Percentiles rank a stretch among this genome's conserved stretches.
phyloP scores from a whole-genome alignment of 2,329 filamentous ascomycete genomes.

The Colletotrichum costaricense region DNA sequence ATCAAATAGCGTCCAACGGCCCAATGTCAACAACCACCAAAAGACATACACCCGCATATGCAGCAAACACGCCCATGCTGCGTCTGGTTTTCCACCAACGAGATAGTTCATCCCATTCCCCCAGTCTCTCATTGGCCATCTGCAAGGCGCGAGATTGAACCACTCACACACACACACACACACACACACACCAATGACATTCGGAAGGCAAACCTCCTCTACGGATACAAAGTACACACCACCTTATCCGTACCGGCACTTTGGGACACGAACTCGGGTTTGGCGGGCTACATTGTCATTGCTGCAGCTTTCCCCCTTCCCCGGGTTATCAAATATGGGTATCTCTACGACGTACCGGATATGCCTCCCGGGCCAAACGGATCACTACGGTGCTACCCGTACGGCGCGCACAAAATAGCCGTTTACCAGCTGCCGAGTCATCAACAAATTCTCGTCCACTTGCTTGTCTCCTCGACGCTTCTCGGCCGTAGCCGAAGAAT shows the following conservation, averaged over 20 bases:
- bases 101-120: neutral
- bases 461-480: neutral
- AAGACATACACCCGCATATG: neutral
- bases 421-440: neutral
- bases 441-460: neutral
- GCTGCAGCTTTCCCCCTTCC: slow-evolving; percentile 1
- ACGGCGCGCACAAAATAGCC: neutral
- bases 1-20: neutral
- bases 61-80: slow-evolving; percentile 2
- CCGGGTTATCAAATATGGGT: slow-evolving; percentile 21
- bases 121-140: neutral
- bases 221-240: too few species aligned
- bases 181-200: neutral
- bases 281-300: neutral
- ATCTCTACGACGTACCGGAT: neutral
- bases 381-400: neutral
- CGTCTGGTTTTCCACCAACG: neutral
- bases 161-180: neutral
- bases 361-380: neutral
- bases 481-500: neutral
- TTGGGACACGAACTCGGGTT: neutral
- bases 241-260: neutral
- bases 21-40: neutral
- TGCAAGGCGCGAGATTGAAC: neutral
- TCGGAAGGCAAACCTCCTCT: neutral